Evolutionary conservation across 2,329 filamentous ascomycete species (phyloP), one percentile per base, ranked within the genome.

Genomic region (Colletotrichum caudatum): DNA sequence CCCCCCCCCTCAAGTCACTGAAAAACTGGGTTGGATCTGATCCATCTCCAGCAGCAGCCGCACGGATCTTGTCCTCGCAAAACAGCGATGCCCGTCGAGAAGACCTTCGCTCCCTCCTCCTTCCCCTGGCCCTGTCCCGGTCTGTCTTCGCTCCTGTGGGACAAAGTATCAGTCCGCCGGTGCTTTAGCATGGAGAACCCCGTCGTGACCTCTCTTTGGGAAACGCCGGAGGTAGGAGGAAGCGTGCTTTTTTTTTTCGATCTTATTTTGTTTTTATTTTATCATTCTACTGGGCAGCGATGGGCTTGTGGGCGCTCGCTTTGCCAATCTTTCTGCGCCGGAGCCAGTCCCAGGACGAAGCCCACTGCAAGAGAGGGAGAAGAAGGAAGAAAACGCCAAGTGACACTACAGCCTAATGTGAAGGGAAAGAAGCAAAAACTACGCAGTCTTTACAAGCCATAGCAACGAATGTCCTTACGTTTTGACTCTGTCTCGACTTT

Each of bases 61-160:
- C 29, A 46, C 12, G 20, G 20, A 46, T 29, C 26, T 11, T 18
- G 12, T 1, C 33, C 11, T 8, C 29, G 4, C 1, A 46, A 46
- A 35, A 46, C 39, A 46, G 26, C 12, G 57, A 60, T 46, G 23
- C 8, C 26, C 50, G 53, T 56, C 53, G 12, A 12, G n/a, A 35
- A 23, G 33, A 9, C 9, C 20, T 14, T 29, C 33, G 3, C 14
- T 20, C 20, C 23, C 39, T n/a, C 9, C 33, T 14, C 51, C 33
- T n/a, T n/a, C 33, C 20, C 23, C 57, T n/a, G 57, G 39, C 57
- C 39, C n/a, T 53, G 60, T 63, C 60, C 41, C 33, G 20, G 46
- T 51, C 11, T 23, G 23, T 51, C 60, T 37, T 20, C 6, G 26
- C 39, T 51, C 35, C 23, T 29, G 60, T 53, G 44, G 20, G 29